Evolutionary conservation across 192 early-diverging fungal species (phyloP).

Genomic region (Endogone sp.): DNA sequence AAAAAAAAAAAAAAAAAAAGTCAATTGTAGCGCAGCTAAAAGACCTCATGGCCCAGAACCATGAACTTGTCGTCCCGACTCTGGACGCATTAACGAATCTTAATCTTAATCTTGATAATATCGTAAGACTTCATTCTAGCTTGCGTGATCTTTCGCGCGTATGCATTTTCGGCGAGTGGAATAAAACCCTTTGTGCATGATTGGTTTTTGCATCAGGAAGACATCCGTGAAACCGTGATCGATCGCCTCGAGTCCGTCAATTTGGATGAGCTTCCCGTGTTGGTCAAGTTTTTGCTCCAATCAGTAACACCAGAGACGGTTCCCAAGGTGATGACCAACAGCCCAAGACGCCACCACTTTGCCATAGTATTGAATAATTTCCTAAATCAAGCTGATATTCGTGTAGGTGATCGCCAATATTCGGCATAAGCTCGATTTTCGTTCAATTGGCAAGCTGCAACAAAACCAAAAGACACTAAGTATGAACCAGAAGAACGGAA

Average conservation of each 20-base stretch:
- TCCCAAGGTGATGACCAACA: background rate
- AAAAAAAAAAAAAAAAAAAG: slow-evolving; percentile 24
- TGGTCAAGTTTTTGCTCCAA: slow-evolving; percentile 64
- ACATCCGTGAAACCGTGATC: slow-evolving; percentile 54
- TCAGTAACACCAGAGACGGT: background rate
- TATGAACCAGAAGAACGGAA: background rate
- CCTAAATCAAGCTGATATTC: no score
- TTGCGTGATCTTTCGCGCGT: background rate
- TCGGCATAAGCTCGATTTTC: slow-evolving; percentile 60
- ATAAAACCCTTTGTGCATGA: no score
- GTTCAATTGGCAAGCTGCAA: slow-evolving; percentile 49
- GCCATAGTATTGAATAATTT: no score
- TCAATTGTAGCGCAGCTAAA: slow-evolving; percentile 53
- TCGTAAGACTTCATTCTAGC: slow-evolving; percentile 21
- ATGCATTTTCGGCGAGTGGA: no score
- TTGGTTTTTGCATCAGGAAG: no score
- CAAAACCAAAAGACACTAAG: slow-evolving; percentile 8
- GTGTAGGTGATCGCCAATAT: slow-evolving; percentile 39
- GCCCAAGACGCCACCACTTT: no score
- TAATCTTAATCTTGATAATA: slow-evolving; percentile 39
- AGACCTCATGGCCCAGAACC: slow-evolving; percentile 51
- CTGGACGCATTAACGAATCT: slow-evolving; percentile 71
- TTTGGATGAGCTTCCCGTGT: slow-evolving; percentile 63
- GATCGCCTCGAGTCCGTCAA: slow-evolving; percentile 61
- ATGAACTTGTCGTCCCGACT: slow-evolving; percentile 61